Evolutionary conservation across 345 rosid genomes (phyloP).

Genomic region (Sonneratia alba): DNA sequence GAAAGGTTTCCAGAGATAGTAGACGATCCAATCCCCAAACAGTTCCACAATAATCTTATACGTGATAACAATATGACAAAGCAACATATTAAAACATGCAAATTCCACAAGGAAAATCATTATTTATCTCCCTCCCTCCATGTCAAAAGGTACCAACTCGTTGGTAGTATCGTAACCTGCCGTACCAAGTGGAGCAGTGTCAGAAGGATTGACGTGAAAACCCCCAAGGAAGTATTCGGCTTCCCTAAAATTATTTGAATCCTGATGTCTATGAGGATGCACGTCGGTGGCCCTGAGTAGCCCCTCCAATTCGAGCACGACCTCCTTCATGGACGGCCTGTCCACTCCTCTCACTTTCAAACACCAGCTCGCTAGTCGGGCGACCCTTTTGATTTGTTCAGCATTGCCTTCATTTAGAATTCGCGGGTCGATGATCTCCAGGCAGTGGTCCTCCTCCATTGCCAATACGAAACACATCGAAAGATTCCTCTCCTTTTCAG

Average conservation of each 20-base stretch:
- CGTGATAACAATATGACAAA: no score
- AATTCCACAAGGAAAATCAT: no score
- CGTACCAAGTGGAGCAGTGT: background rate
- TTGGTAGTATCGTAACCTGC: background rate
- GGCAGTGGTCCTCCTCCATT: constrained; percentile 3
- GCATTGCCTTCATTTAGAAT: background rate
- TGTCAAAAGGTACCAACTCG: background rate
- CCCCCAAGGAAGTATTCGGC: background rate
- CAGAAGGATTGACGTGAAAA: background rate
- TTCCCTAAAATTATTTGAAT: background rate
- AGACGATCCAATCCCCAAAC: no score
- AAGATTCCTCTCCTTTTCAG: constrained; percentile 16
- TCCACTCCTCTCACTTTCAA: constrained; percentile 12
- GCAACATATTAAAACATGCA: no score
- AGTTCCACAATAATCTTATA: no score
- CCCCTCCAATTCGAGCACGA: constrained; percentile 11
- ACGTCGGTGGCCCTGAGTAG: constrained; percentile 1
- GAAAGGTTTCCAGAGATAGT: no score
- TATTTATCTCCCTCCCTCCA: background rate
- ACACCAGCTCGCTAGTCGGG: constrained; percentile 4
- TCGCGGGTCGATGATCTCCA: constrained; percentile 7
- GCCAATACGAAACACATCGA: constrained; percentile 12
- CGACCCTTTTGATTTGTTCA: constrained; percentile 3
- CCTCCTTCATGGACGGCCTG: constrained; percentile 21
- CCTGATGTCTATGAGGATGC: constrained; percentile 11